These are phyloP conservation scores for Trichoderma asperelloides DNA, from an alignment of 495 filamentous ascomycete species.

Conservation along the genomic window DNA sequence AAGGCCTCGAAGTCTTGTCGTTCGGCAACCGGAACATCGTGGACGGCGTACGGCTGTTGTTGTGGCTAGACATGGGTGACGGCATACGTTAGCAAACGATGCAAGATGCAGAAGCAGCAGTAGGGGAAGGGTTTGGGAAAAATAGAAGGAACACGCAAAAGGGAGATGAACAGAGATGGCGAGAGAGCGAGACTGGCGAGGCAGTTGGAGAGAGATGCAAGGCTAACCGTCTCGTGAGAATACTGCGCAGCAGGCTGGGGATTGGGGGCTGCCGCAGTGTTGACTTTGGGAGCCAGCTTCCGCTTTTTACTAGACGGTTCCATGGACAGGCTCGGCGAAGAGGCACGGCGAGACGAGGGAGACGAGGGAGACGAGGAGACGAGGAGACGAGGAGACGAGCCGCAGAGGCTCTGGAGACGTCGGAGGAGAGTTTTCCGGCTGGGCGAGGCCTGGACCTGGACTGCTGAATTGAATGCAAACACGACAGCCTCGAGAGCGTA, in stretches of 20 bases:
- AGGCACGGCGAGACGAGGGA: neutral
- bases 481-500: neutral
- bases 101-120: neutral
- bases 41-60: conserved; percentile 4
- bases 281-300: conserved; percentile 29
- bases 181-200: neutral
- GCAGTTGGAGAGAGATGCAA: neutral
- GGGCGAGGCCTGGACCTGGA: neutral
- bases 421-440: neutral
- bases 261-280: conserved; percentile 14
- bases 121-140: neutral
- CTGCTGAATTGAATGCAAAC: neutral
- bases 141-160: neutral
- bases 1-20: conserved; percentile 49
- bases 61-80: neutral
- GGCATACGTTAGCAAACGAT: neutral
- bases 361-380: neutral
- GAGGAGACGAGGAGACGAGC: neutral
- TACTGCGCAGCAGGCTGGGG: conserved; percentile 3
- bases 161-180: neutral
- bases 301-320: conserved; percentile 28
- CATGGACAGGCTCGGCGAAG: conserved; percentile 16
- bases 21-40: conserved; percentile 23
- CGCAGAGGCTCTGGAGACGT: neutral
- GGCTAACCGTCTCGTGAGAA: conserved; percentile 10